phyloP scores from a whole-genome alignment of 768 basidiomycete genomes.

The Cubamyces lactineus region DNA sequence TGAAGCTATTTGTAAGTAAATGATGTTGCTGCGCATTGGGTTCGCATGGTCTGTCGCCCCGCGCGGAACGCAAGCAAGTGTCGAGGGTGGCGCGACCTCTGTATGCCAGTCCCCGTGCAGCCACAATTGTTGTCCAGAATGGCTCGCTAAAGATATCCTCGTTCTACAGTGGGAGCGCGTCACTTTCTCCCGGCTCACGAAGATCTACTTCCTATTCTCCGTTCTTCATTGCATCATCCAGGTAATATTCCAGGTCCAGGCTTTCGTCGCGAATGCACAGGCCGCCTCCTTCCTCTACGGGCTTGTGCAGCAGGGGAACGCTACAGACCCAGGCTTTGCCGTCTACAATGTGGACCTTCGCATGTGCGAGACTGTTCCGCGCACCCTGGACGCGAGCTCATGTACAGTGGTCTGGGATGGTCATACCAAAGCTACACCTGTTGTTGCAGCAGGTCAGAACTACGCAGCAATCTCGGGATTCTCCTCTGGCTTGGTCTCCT shows the following conservation, averaged over 20 bases:
- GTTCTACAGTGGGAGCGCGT: conserved; percentile 64
- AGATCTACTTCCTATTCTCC: conserved; percentile 69
- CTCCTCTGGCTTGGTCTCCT: conserved; percentile 3
- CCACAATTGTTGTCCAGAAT: neutral
- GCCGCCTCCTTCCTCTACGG: conserved; percentile 56
- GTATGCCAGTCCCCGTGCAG: neutral
- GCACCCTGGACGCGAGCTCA: conserved; percentile 32
- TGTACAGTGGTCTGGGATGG: conserved; percentile 63
- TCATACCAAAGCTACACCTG: conserved; percentile 8
- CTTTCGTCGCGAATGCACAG: conserved; percentile 63
- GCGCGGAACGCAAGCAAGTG: no score
- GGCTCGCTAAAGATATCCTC: neutral
- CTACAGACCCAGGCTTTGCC: conserved; percentile 52
- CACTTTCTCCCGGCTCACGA: conserved; percentile 67
- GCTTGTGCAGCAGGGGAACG: conserved; percentile 54
- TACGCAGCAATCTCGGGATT: conserved; percentile 8
- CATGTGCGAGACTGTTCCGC: conserved; percentile 57
- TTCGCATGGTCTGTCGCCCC: no score
- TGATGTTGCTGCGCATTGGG: neutral
- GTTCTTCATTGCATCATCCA: conserved; percentile 68
- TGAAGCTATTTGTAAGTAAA: conserved; percentile 28
- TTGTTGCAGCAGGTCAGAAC: conserved; percentile 23
- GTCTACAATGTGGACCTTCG: conserved; percentile 53
- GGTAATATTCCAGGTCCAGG: conserved; percentile 67
- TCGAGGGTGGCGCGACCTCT: neutral